These are phyloP conservation scores for Beauveria scarabaeidicola DNA, from an alignment of 2,329 filamentous ascomycete genomes.

Conservation along the genomic window DNA sequence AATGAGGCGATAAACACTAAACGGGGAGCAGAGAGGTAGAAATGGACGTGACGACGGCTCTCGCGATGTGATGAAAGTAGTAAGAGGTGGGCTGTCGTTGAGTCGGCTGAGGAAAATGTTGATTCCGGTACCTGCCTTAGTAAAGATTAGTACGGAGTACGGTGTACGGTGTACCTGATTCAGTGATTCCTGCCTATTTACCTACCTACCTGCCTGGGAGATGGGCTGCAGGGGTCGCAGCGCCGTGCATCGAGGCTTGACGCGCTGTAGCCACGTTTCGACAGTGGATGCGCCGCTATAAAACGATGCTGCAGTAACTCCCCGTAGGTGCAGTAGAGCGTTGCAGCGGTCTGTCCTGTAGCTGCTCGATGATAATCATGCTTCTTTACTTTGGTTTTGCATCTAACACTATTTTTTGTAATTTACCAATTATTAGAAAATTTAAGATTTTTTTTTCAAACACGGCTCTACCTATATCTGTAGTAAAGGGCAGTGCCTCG, in stretches of 20 bases:
- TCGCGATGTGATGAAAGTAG: background rate
- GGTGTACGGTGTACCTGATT: too few relatives aligned
- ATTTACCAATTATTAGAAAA: too few relatives aligned
- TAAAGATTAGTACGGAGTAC: too few relatives aligned
- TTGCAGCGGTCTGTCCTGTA: background rate
- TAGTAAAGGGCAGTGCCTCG: too few relatives aligned
- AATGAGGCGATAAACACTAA: background rate
- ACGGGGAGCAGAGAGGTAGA: background rate
- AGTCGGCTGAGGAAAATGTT: constrained; percentile 4
- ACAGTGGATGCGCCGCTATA: background rate
- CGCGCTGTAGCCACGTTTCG: background rate
- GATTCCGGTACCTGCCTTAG: background rate
- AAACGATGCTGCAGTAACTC: background rate
- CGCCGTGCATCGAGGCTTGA: background rate
- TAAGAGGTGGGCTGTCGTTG: background rate
- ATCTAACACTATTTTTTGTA: too few relatives aligned
- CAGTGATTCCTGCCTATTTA: too few relatives aligned
- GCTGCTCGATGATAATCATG: too few relatives aligned
- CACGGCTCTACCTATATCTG: too few relatives aligned
- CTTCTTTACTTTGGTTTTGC: too few relatives aligned
- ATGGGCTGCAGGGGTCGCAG: background rate
- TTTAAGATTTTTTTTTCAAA: too few relatives aligned
- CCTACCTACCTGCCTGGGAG: too few relatives aligned
- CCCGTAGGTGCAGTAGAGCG: too few relatives aligned
- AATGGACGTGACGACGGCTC: background rate